Percentiles rank a stretch among this genome's conserved stretches.
These are phyloP conservation scores for Zizania palustris DNA, from an alignment of 202 grass and related monocot species.

Conservation along the genomic window DNA sequence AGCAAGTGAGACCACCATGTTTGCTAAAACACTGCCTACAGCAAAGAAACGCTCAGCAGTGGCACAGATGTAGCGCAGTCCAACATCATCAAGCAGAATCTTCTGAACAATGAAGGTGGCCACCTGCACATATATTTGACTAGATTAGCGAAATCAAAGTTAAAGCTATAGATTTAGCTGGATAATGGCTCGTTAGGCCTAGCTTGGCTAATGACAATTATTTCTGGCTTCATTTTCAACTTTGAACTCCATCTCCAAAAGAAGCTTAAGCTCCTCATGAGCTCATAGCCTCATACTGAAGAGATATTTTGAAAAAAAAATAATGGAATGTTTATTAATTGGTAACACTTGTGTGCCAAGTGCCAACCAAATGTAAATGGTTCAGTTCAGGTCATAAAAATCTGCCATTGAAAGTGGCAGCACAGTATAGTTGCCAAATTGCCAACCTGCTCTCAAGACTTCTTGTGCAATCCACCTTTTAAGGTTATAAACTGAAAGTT, in stretches of 20 bases:
- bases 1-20: constrained; percentile 89
- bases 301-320: background rate
- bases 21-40: constrained; percentile 84
- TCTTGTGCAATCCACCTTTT: constrained; percentile 17
- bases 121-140: constrained; percentile 50
- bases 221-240: constrained; percentile 2
- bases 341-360: background rate
- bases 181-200: background rate
- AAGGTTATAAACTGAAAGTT: constrained; percentile 15
- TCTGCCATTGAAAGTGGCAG: background rate
- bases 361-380: background rate
- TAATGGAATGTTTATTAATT: background rate
- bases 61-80: constrained; percentile 87
- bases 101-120: constrained; percentile 99
- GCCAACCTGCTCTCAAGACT: constrained; percentile 7
- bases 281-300: background rate
- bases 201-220: constrained; percentile 9
- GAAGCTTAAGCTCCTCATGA: constrained; percentile 22
- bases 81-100: constrained; percentile 95
- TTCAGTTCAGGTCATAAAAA: background rate
- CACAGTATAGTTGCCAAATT: constrained; percentile 9
- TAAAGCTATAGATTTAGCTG: background rate
- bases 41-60: constrained; percentile 96
- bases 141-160: constrained; percentile 18
- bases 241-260: background rate